A percentile compares a stretch with the other conserved stretches of the same genome.
These are phyloP conservation scores for Metahyphopichia silvanorum DNA, from an alignment of 805 yeast genomes.

Conservation along the genomic window DNA sequence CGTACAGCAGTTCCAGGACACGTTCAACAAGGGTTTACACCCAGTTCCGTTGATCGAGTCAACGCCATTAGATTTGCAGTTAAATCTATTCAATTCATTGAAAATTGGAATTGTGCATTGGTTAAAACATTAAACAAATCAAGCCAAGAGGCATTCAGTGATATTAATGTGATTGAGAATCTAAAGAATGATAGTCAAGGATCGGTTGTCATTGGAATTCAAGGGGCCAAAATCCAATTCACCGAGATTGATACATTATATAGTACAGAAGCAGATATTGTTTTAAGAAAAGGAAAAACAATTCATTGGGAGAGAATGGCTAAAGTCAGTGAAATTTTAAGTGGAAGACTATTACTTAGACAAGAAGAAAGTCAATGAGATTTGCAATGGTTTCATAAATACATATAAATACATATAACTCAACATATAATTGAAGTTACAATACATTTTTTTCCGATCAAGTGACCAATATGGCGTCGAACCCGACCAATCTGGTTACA, in stretches of 20 bases:
- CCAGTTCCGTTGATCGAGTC: conserved; percentile 75
- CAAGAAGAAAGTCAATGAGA: conserved; percentile 4
- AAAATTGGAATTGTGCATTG: conserved; percentile 26
- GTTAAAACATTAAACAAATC: conserved; percentile 1
- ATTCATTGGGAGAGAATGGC: conserved; percentile 68
- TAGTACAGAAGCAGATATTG: conserved; percentile 57
- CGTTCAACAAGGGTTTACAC: conserved; percentile 80
- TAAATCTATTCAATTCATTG: conserved; percentile 67
- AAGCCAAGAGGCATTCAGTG: not conserved
- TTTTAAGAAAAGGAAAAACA: conserved; percentile 60
- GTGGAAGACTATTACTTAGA: conserved; percentile 58
- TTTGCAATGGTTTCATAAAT: too few species aligned
- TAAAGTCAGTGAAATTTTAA: conserved; percentile 61
- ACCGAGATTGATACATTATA: conserved; percentile 55
- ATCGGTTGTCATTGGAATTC: conserved; percentile 65
- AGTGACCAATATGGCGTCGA: too few species aligned
- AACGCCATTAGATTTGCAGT: conserved; percentile 71
- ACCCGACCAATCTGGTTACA: too few species aligned
- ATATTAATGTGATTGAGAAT: not conserved
- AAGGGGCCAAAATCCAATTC: conserved; percentile 62
- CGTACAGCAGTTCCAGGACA: conserved; percentile 84
- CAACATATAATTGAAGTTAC: too few species aligned
- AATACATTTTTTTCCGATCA: too few species aligned
- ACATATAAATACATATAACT: too few species aligned
- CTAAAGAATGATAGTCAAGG: not conserved